Conservation (phyloP, 2,329 filamentous ascomycete species). For the Paraconiothyrium sp. region DNA sequence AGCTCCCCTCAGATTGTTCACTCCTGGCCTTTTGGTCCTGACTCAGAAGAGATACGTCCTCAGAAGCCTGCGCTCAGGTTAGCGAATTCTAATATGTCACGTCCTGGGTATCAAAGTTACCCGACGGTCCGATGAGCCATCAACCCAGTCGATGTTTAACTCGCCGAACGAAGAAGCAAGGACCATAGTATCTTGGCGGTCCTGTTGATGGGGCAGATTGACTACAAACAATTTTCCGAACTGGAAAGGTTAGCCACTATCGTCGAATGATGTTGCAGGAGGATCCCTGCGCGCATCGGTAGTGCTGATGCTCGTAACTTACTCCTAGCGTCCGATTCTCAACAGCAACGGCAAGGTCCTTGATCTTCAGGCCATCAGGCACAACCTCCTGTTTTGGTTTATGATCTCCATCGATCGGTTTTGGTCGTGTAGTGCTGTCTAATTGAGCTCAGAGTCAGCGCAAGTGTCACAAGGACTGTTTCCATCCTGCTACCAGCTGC, state of each 20-base stretch:
- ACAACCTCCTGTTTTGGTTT: background rate
- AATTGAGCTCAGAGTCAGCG: background rate
- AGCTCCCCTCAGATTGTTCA: background rate
- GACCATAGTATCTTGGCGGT: constrained; percentile 60
- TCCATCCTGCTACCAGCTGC: background rate
- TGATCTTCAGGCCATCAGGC: constrained; percentile 10
- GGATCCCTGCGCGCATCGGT: background rate
- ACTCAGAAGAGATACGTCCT: background rate
- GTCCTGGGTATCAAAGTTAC: constrained; percentile 1
- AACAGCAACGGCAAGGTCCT: constrained; percentile 8
- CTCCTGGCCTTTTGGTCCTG: background rate
- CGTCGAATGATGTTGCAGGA: background rate
- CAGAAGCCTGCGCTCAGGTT: background rate
- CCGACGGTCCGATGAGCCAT: constrained; percentile 52
- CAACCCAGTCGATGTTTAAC: constrained; percentile 56
- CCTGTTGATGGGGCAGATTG: constrained; percentile 58
- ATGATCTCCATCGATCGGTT: background rate
- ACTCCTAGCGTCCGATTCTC: constrained; percentile 21
- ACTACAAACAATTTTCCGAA: constrained; percentile 63
- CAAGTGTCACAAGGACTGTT: background rate
- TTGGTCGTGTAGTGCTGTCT: background rate
- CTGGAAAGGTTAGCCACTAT: constrained; percentile 38
- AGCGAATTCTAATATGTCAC: background rate
- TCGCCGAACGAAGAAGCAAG: constrained; percentile 57
- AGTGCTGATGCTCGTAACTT: background rate